Evolutionary conservation across 768 basidiomycete species (phyloP).

Genomic region (Podaxis sp.): DNA sequence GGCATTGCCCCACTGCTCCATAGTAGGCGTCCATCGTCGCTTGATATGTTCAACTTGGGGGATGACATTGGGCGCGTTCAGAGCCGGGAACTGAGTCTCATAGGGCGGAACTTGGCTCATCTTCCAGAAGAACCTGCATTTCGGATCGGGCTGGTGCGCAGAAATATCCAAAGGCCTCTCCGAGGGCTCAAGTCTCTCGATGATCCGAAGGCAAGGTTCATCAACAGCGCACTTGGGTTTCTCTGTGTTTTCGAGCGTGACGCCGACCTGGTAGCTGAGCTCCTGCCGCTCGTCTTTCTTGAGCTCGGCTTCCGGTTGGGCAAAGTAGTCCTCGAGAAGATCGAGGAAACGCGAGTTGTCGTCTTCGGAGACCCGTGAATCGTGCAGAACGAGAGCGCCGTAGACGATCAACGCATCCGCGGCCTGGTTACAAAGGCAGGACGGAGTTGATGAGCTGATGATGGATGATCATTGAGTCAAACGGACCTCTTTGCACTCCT

Average conservation of each 20-base stretch:
- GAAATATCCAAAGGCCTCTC: conserved; percentile 85
- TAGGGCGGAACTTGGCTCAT: conserved; percentile 77
- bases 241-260: conserved; percentile 95
- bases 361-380: conserved; percentile 77
- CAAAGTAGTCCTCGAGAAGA: conserved; percentile 91
- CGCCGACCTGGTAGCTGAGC: conserved; percentile 87
- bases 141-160: conserved; percentile 83
- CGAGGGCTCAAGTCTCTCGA: conserved; percentile 65
- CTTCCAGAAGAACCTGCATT: conserved; percentile 92
- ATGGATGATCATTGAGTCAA: conserved; percentile 2
- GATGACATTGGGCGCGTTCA: conserved; percentile 81
- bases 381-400: conserved; percentile 83
- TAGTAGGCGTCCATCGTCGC: conserved; percentile 61
- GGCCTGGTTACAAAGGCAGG: conserved; percentile 40
- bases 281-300: conserved; percentile 81
- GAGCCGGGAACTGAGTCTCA: conserved; percentile 66
- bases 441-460: not conserved
- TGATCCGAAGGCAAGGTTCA: conserved; percentile 78
- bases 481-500: conserved; percentile 65
- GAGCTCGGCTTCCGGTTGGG: conserved; percentile 57
- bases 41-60: conserved; percentile 58
- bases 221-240: conserved; percentile 83
- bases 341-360: conserved; percentile 85
- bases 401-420: conserved; percentile 79
- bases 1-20: conserved; percentile 83